Evolutionary conservation across 2,329 filamentous ascomycete genomes (phyloP), one percentile per base, ranked within the genome.

Genomic region (Leptosphaerulina australis): DNA sequence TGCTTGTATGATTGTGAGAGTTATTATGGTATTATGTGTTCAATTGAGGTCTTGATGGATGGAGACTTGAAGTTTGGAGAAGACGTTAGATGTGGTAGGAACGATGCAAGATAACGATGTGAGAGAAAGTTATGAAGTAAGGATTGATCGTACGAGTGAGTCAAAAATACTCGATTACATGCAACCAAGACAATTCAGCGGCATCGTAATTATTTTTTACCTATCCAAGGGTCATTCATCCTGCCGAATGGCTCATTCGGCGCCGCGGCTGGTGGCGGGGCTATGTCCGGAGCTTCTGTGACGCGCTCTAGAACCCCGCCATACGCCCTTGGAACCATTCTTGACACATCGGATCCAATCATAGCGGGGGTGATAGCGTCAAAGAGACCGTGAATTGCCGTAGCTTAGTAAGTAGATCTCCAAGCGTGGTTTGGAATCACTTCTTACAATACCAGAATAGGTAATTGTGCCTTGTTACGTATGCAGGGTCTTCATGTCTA

Each of bases 181-280:
- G 41, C 26, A 25, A 31, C 37, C 31, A 56, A 60, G 49, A 65
- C 53, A 50, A 38, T 38, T 33, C 52, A 38, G 50, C 52, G 50
- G 56, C 57, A 64, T 64, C 59, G 60, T 51, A 44, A 57, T 41
- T 55, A 55, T 63, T 65, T 64, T 63, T 63, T 50, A 50, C 50
- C 60, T 52, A 44, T 57, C 53, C 20, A 53, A 57, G 54, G 48
- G 52, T 55, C 56, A 55, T 48, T 50, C 41, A 56, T 58, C 50
- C 60, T 51, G 50, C 53, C 54, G 59, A 44, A 56, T 44, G 48
- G 43, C 29, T 51, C 41, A 31, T 36, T 51, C 44, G 44, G 44
- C 38, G 38, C 50, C 50, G 38, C 50, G 50, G 50, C 39, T 53
- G 44, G 39, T 44, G 28, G 44, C 44, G 50, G 50, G 50, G 38